Percentiles rank a stretch among this genome's conserved stretches.
Conservation (phyloP, 306 rosid species). For the Canavalia gladiata region DNA sequence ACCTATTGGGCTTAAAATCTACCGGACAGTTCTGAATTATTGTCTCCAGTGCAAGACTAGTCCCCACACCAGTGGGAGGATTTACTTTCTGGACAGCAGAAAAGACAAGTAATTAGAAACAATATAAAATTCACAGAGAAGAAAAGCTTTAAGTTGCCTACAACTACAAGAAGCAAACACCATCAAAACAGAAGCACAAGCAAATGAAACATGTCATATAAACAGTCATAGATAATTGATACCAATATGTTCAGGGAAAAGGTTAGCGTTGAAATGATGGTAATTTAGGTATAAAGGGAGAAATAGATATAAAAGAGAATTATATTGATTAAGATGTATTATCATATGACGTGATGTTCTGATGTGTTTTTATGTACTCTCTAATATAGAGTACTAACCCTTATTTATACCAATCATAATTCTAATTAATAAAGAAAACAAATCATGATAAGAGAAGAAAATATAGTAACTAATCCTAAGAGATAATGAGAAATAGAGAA, state of each 20-base stretch:
- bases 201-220: slow-evolving; percentile 19
- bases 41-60: slow-evolving; percentile 94
- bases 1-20: slow-evolving; percentile 80
- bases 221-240: slow-evolving; percentile 12
- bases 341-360: no score
- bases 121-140: slow-evolving; percentile 33
- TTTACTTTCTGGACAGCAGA: slow-evolving; percentile 69
- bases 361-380: no score
- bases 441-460: no score
- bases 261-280: background rate
- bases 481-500: no score
- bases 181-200: slow-evolving; percentile 21
- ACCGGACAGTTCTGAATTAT: slow-evolving; percentile 77
- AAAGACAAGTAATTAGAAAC: slow-evolving; percentile 40
- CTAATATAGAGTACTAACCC: no score
- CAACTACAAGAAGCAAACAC: slow-evolving; percentile 34
- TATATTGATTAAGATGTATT: no score
- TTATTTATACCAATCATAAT: no score
- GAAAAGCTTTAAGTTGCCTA: slow-evolving; percentile 36
- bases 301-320: no score
- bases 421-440: no score
- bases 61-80: slow-evolving; percentile 88
- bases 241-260: slow-evolving; percentile 12
- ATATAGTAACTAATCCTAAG: no score
- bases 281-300: no score